Conservation (phyloP, 1,284 basidiomycete genomes). For the Mycena citricolor region DNA sequence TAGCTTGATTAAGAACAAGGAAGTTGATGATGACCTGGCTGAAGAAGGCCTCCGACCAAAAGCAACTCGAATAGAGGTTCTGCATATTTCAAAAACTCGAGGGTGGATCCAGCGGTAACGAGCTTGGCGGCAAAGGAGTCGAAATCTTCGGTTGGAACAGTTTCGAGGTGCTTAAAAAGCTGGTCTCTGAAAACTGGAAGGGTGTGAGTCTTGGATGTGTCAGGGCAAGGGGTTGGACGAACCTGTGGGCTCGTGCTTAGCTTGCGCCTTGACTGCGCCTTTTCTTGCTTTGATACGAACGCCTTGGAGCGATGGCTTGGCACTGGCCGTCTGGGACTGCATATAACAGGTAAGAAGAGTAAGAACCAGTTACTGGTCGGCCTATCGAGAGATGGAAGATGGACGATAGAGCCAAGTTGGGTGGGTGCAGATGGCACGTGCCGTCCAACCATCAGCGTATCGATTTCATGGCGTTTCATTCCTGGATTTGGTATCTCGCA, state of each 20-base stretch:
- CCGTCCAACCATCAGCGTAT: too few relatives aligned
- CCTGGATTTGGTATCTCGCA: too few relatives aligned
- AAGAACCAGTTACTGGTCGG: too few relatives aligned
- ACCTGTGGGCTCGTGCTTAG: conserved; percentile 85
- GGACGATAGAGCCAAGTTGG: too few relatives aligned
- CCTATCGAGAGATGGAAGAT: too few relatives aligned
- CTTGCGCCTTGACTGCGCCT: conserved; percentile 82
- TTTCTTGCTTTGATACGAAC: conserved; percentile 88
- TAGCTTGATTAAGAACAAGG: too few relatives aligned
- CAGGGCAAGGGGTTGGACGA: conserved; percentile 14
- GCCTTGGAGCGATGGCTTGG: conserved; percentile 85
- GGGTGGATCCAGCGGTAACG: conserved; percentile 85
- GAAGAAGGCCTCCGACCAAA: conserved; percentile 90
- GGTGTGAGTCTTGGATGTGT: conserved; percentile 4
- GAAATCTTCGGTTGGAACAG: conserved; percentile 80
- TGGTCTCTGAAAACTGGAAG: conserved; percentile 89
- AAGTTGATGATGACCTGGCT: too few relatives aligned
- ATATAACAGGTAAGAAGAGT: too few relatives aligned
- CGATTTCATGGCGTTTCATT: too few relatives aligned
- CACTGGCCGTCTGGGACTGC: too few relatives aligned
- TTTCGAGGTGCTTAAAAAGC: conserved; percentile 91
- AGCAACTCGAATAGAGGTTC: conserved; percentile 95
- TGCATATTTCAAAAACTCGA: conserved; percentile 95
- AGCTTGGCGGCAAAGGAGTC: conserved; percentile 84
- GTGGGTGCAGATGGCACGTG: too few relatives aligned